phyloP scores from a whole-genome alignment of 2,329 filamentous ascomycete genomes.

The Colletotrichum aenigma region DNA sequence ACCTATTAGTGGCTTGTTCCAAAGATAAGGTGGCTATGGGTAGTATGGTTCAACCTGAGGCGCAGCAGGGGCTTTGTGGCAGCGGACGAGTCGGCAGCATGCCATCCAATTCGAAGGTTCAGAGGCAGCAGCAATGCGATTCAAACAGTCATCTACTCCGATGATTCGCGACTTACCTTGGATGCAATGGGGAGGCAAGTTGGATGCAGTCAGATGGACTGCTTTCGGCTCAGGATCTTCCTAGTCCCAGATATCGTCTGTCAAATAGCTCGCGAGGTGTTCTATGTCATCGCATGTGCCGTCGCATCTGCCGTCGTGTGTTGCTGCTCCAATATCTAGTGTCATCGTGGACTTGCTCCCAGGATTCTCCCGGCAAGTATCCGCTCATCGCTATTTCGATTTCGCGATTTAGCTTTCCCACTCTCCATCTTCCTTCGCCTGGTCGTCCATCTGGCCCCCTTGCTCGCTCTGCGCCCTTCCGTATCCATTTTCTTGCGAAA shows the following conservation, averaged over 20 bases:
- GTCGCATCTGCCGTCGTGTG: not conserved
- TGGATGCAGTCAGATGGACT: not conserved
- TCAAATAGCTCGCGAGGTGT: not conserved
- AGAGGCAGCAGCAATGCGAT: not conserved
- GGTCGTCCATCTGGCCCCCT: too few species aligned
- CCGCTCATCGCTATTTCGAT: fast-evolving
- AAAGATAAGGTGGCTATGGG: not conserved
- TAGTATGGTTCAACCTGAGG: not conserved
- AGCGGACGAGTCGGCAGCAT: not conserved
- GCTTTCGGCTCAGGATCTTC: not conserved
- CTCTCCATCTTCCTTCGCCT: too few species aligned
- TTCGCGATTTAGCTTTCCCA: too few species aligned
- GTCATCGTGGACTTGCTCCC: not conserved
- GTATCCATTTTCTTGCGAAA: too few species aligned
- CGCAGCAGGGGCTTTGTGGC: not conserved
- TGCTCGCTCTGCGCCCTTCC: too few species aligned
- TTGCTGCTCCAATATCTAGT: not conserved
- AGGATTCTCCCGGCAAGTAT: too few species aligned
- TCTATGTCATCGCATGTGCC: not conserved
- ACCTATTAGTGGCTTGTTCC: not conserved
- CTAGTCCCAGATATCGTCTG: not conserved
- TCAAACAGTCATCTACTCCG: not conserved
- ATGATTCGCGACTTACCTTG: not conserved
- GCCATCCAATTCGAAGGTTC: not conserved
- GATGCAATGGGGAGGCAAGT: not conserved